A percentile compares a stretch with the other conserved stretches of the same genome.
Conservation (phyloP, 805 yeast genomes). For the Spathaspora passalidarum region DNA sequence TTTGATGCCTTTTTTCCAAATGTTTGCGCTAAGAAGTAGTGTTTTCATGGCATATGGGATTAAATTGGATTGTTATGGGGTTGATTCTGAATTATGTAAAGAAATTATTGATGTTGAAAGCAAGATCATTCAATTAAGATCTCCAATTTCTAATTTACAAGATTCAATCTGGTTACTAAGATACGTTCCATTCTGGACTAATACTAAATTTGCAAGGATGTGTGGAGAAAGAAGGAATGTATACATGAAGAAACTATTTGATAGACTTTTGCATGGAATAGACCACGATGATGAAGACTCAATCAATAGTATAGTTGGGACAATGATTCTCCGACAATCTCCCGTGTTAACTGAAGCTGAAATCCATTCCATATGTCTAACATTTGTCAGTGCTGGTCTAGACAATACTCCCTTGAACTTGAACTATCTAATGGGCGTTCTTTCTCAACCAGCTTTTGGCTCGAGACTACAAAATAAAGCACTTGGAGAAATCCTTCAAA, state of each 20-base stretch:
- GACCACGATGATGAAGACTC: constrained; percentile 22
- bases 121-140: constrained; percentile 52
- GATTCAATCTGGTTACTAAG: constrained; percentile 53
- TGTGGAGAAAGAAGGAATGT: constrained; percentile 42
- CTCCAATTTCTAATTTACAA: constrained; percentile 52
- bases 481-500: constrained; percentile 31
- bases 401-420: constrained; percentile 69
- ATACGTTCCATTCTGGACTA: constrained; percentile 16
- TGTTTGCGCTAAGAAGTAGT: constrained; percentile 50
- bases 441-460: constrained; percentile 32
- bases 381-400: constrained; percentile 78
- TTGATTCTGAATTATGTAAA: constrained; percentile 38
- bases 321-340: constrained; percentile 7
- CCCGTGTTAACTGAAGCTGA: constrained; percentile 30
- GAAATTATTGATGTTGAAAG: constrained; percentile 57
- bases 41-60: constrained; percentile 53
- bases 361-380: constrained; percentile 58
- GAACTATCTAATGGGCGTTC: constrained; percentile 58
- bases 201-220: constrained; percentile 11
- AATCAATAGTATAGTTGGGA: constrained; percentile 31
- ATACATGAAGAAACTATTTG: constrained; percentile 42
- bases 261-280: constrained; percentile 12
- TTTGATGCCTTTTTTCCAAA: constrained; percentile 42
- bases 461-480: constrained; percentile 44
- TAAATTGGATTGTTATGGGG: constrained; percentile 38